Conservation (phyloP, 2,329 filamentous ascomycete genomes). For the Nannizziopsis arthrosporioides region DNA sequence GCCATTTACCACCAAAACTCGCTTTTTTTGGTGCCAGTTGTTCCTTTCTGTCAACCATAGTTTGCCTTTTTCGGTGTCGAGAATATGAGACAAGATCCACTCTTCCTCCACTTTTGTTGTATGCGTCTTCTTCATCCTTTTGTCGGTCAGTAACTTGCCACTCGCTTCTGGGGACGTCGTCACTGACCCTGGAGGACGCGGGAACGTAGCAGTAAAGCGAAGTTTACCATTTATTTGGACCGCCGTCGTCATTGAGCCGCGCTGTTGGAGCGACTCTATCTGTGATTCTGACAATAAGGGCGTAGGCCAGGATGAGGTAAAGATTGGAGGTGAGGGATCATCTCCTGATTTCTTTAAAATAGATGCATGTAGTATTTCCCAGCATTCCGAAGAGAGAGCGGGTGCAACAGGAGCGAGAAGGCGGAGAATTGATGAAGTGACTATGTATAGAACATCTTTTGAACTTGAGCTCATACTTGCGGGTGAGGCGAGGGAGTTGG, state of each 20-base stretch:
- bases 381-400: constrained; percentile 70
- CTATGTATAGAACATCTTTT: constrained; percentile 34
- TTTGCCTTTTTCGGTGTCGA: constrained; percentile 50
- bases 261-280: constrained; percentile 39
- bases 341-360: constrained; percentile 12
- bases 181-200: constrained; percentile 32
- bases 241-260: constrained; percentile 42
- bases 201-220: constrained; percentile 55
- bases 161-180: too few species aligned
- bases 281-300: constrained; percentile 29
- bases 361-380: constrained; percentile 45
- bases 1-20: constrained; percentile 53
- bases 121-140: constrained; percentile 24
- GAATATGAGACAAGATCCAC: constrained; percentile 52
- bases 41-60: constrained; percentile 43
- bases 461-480: constrained; percentile 17
- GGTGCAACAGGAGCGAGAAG: constrained; percentile 72
- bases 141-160: neutral
- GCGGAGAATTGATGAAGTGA: constrained; percentile 48
- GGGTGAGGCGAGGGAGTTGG: constrained; percentile 52
- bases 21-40: constrained; percentile 45
- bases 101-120: constrained; percentile 31
- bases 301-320: constrained; percentile 46
- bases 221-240: constrained; percentile 75
- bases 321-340: constrained; percentile 27